A percentile compares a stretch with the other conserved stretches of the same genome.
Conservation (phyloP, 2,329 filamentous ascomycete species). For the Colletotrichum sp. region DNA sequence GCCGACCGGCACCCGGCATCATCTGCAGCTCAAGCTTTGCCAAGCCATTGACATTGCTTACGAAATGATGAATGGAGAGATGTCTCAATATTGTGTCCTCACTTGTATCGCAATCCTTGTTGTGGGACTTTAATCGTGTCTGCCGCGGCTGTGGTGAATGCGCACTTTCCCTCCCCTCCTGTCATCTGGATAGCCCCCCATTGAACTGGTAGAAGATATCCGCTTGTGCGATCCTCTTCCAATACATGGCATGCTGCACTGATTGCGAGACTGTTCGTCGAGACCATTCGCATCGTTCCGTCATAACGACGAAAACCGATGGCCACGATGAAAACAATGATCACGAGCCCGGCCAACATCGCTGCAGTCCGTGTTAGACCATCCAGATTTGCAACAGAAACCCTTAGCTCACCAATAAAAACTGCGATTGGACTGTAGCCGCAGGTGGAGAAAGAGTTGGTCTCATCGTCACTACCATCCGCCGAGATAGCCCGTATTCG, state of each 20-base stretch:
- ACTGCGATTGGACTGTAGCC: slow-evolving; percentile 29
- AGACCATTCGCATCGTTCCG: slow-evolving; percentile 32
- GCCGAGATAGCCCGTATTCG: slow-evolving; percentile 34
- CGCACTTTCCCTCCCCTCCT: not conserved
- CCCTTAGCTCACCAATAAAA: not conserved
- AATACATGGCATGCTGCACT: not conserved
- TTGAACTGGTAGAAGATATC: not conserved
- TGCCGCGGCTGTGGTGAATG: not conserved
- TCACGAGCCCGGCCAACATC: slow-evolving; percentile 11
- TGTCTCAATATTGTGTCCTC: not conserved
- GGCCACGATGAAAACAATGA: slow-evolving; percentile 19
- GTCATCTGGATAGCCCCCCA: not conserved
- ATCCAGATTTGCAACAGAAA: not conserved
- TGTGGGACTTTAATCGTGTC: not conserved
- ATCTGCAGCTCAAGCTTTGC: not conserved
- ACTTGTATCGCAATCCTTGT: not conserved
- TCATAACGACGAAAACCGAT: slow-evolving; percentile 31
- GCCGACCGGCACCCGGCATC: not conserved
- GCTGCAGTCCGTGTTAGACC: slow-evolving; percentile 12
- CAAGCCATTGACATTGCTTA: not conserved
- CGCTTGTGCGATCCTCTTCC: not conserved
- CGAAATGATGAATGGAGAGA: not conserved
- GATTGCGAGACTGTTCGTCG: not conserved
- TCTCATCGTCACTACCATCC: slow-evolving; percentile 24
- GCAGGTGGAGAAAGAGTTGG: slow-evolving; percentile 33